Percentiles rank a stretch among this genome's conserved stretches.
These are phyloP conservation scores for Creolimax fragrantissima DNA, from an alignment of 78 protist species.

Conservation along the genomic window DNA sequence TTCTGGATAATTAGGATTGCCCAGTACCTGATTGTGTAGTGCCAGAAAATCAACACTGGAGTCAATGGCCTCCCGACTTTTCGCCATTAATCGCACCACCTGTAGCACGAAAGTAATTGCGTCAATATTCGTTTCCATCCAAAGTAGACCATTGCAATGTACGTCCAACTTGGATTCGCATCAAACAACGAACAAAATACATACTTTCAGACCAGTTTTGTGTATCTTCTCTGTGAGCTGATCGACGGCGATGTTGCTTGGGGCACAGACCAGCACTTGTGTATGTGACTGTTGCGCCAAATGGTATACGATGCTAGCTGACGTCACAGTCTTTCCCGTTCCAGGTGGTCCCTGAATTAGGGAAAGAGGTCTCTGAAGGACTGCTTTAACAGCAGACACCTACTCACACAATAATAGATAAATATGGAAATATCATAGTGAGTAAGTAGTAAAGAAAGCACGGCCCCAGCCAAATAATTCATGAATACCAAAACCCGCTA, in stretches of 20 bases:
- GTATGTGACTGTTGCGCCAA: slow-evolving; percentile 27
- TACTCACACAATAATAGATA: no score
- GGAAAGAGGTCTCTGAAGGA: slow-evolving; percentile 70
- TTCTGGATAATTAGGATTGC: slow-evolving; percentile 42
- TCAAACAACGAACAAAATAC: no score
- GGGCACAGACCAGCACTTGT: slow-evolving; percentile 95
- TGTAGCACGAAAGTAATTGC: no score
- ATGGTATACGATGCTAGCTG: slow-evolving; percentile 94
- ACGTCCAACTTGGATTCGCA: not conserved
- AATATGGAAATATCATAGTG: not conserved
- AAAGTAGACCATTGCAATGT: not conserved
- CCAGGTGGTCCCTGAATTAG: slow-evolving; percentile 87
- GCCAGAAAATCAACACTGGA: slow-evolving; percentile 84
- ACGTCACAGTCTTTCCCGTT: slow-evolving; percentile 96
- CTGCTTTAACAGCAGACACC: slow-evolving; percentile 69
- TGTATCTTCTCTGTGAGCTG: slow-evolving; percentile 91
- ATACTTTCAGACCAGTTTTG: slow-evolving; percentile 87
- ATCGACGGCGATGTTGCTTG: slow-evolving; percentile 98
- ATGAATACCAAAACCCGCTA: not conserved
- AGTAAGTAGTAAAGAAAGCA: not conserved
- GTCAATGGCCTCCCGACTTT: slow-evolving; percentile 83
- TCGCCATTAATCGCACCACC: slow-evolving; percentile 94
- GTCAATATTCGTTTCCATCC: not conserved
- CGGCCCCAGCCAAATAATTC: not conserved
- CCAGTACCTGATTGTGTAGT: slow-evolving; percentile 83